These are phyloP conservation scores for Solanum commersonii DNA, from an alignment of 257 asterid species.

Conservation along the genomic window DNA sequence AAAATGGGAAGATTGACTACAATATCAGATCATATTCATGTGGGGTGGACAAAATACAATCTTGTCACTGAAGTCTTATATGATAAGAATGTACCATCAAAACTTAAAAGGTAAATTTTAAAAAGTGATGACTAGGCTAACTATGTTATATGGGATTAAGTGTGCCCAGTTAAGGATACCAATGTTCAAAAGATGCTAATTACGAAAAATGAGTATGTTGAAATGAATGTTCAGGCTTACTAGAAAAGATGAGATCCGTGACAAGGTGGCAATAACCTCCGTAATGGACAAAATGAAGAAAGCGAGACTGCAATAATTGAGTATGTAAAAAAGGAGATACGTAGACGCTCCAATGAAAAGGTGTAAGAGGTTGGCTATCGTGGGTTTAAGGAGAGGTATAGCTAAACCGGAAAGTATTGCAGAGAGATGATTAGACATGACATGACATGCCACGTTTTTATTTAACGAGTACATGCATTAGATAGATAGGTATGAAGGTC, in stretches of 20 bases:
- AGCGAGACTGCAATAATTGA: no score
- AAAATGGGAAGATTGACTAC: neutral
- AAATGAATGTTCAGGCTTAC: neutral
- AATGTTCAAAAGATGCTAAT: neutral
- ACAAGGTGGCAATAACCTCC: neutral
- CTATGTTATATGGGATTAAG: neutral
- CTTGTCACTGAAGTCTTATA: neutral
- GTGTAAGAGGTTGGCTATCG: neutral
- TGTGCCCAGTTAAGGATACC: neutral
- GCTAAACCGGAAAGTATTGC: neutral
- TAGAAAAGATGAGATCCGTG: neutral
- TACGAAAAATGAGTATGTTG: neutral
- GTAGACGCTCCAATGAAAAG: neutral
- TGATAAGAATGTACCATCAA: no score
- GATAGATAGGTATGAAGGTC: neutral
- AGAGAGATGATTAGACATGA: neutral
- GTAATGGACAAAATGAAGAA: neutral
- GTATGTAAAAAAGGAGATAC: no score
- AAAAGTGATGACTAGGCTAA: neutral
- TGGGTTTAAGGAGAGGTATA: neutral
- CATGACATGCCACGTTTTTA: neutral
- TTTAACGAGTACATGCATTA: neutral
- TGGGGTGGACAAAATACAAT: neutral
- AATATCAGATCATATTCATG: no score
- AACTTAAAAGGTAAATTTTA: no score